Evolutionary conservation across 116 monocot genomes (phyloP).

Genomic region (Papilionanthe hybrid): DNA sequence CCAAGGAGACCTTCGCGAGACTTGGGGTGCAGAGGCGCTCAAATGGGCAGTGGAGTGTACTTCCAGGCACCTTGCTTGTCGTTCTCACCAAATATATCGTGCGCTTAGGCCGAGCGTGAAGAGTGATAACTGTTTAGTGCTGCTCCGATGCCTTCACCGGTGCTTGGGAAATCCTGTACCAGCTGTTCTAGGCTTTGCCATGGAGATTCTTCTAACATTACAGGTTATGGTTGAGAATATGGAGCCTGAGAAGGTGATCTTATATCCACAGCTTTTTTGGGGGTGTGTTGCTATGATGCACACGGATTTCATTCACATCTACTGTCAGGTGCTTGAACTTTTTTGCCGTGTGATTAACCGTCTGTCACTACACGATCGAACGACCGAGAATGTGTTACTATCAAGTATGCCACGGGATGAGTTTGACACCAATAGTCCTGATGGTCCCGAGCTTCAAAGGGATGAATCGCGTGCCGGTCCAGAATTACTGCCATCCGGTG

Average conservation of each 20-base stretch:
- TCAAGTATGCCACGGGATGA: conserved; percentile 96
- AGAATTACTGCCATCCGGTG: conserved; percentile 42
- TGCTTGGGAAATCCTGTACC: conserved; percentile 90
- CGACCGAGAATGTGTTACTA: conserved; percentile 84
- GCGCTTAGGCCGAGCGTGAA: conserved; percentile 75
- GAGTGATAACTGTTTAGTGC: conserved; percentile 77
- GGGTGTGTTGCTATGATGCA: conserved; percentile 97
- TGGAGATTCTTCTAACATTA: conserved; percentile 92
- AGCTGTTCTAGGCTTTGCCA: conserved; percentile 74
- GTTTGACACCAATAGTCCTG: conserved; percentile 45
- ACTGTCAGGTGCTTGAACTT: conserved; percentile 89
- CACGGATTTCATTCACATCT: conserved; percentile 91
- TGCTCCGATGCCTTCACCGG: conserved; percentile 85
- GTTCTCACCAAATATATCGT: conserved; percentile 97
- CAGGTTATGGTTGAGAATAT: conserved; percentile 98
- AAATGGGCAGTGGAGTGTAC: conserved; percentile 98
- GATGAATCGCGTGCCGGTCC: conserved; percentile 47
- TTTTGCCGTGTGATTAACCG: conserved; percentile 78
- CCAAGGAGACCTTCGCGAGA: conserved; percentile 98
- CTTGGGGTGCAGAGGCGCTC: conserved; percentile 92
- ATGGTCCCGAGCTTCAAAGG: conserved; percentile 49
- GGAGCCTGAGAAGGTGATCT: conserved; percentile 93
- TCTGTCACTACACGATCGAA: conserved; percentile 73
- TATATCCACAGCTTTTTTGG: conserved; percentile 99
- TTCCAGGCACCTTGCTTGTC: conserved; percentile 91